Conservation (phyloP, 371 early-diverging fungal species). For the Fennellomyces sp. region DNA sequence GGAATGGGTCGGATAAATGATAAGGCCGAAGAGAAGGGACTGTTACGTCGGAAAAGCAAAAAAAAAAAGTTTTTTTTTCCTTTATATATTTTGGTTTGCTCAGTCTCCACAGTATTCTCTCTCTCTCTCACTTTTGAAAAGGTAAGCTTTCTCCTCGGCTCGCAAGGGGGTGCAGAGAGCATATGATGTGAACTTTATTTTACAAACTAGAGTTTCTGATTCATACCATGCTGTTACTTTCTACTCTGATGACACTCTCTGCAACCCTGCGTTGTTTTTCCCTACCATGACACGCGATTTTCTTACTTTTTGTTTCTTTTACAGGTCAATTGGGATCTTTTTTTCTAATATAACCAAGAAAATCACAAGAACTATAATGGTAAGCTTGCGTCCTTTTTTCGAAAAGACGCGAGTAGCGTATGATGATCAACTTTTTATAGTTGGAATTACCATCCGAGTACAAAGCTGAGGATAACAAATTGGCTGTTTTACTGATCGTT, state of each 20-base stretch:
- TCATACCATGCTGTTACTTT: constrained; percentile 43
- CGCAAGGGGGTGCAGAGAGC: no score
- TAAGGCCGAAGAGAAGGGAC: background rate
- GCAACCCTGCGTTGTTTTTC: background rate
- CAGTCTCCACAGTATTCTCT: background rate
- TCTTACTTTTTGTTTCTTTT: constrained; percentile 3
- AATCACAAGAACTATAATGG: no score
- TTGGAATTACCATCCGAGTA: constrained; percentile 58
- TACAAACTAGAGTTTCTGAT: constrained; percentile 66
- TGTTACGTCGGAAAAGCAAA: background rate
- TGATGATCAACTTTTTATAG: constrained; percentile 49
- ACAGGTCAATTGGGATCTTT: no score
- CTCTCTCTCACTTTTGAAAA: constrained; percentile 7
- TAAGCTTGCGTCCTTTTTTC: background rate
- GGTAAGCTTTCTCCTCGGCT: constrained; percentile 11
- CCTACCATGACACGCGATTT: constrained; percentile 3
- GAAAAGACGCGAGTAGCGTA: constrained; percentile 8
- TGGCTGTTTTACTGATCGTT: constrained; percentile 48
- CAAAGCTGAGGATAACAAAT: constrained; percentile 34
- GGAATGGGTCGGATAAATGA: background rate
- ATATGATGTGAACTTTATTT: constrained; percentile 47
- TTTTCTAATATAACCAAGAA: no score
- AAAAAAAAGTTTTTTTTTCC: background rate
- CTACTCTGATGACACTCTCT: constrained; percentile 40
- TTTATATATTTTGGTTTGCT: background rate